phyloP scores from a whole-genome alignment of 371 early-diverging fungal genomes.

The Mortierella sp. region DNA sequence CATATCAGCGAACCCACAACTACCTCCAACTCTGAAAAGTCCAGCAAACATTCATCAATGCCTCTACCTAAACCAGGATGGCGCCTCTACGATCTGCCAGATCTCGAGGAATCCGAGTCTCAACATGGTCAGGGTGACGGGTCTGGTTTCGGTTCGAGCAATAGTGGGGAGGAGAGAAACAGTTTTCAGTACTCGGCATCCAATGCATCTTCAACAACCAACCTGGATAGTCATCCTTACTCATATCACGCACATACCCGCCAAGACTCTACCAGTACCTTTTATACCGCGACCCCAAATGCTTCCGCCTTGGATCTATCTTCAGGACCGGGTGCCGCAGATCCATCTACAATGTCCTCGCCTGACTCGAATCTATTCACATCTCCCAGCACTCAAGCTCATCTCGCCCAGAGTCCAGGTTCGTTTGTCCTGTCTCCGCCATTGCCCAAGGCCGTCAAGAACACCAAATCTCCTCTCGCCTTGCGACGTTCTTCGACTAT shows the following conservation, averaged over 20 bases:
- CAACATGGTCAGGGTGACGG: slow-evolving; percentile 18
- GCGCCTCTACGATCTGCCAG: slow-evolving; percentile 37
- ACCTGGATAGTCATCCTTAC: slow-evolving; percentile 27
- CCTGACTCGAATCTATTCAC: slow-evolving; percentile 1
- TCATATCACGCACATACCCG: slow-evolving; percentile 26
- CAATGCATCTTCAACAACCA: slow-evolving; percentile 50
- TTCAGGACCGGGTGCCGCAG: slow-evolving; percentile 7
- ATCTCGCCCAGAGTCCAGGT: slow-evolving; percentile 5
- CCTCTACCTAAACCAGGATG: slow-evolving; percentile 47
- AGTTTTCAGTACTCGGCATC: slow-evolving; percentile 42
- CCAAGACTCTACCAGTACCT: slow-evolving; percentile 38
- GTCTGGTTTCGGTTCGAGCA: slow-evolving; percentile 6
- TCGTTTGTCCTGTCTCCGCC: slow-evolving; percentile 16
- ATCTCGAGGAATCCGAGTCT: slow-evolving; percentile 24
- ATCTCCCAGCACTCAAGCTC: neutral
- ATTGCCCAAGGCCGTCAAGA: slow-evolving; percentile 30
- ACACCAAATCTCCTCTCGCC: slow-evolving; percentile 45
- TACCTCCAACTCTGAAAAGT: slow-evolving; percentile 13
- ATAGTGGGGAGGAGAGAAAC: slow-evolving; percentile 6
- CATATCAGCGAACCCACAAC: neutral
- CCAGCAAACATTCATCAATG: slow-evolving; percentile 50
- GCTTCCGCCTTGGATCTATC: slow-evolving; percentile 47
- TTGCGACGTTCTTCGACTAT: slow-evolving; percentile 38
- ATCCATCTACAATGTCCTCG: slow-evolving; percentile 6
- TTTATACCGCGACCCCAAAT: slow-evolving; percentile 45